Conservation (phyloP, 306 rosid genomes). For the Calophaca sinica region DNA sequence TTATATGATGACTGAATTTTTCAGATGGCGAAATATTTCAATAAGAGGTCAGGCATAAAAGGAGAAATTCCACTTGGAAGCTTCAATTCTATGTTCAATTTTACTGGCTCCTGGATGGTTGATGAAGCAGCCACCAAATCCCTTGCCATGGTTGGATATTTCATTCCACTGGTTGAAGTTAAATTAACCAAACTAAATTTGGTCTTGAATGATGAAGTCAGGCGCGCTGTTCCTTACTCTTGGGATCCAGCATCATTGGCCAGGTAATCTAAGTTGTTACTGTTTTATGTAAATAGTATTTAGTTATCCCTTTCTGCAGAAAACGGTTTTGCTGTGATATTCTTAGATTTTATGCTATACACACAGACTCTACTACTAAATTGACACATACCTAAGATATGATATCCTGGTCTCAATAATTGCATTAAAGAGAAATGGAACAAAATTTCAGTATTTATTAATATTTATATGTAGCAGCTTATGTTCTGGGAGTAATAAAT, state of each 20-base stretch:
- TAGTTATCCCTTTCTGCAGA: neutral
- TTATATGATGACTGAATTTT: slow-evolving; percentile 52
- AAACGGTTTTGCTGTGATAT: slow-evolving; percentile 28
- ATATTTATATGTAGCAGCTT: neutral
- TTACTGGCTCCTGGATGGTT: slow-evolving; percentile 85
- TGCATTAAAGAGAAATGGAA: neutral
- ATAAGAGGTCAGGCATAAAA: slow-evolving; percentile 68
- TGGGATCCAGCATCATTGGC: slow-evolving; percentile 98
- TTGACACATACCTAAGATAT: neutral
- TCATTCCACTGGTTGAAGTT: slow-evolving; percentile 71
- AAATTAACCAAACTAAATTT: slow-evolving; percentile 61
- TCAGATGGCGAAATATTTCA: slow-evolving; percentile 88
- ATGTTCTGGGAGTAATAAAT: slow-evolving; percentile 12
- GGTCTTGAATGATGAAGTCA: slow-evolving; percentile 74
- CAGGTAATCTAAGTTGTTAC: slow-evolving; percentile 56
- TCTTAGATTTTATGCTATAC: slow-evolving; percentile 7
- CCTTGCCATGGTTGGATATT: slow-evolving; percentile 90
- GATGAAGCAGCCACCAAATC: slow-evolving; percentile 90
- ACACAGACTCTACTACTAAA: neutral
- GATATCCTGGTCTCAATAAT: neutral
- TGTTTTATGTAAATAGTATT: slow-evolving; percentile 19
- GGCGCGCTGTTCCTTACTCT: slow-evolving; percentile 83
- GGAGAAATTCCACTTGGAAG: slow-evolving; percentile 82
- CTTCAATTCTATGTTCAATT: slow-evolving; percentile 93
- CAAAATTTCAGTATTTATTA: neutral